These are phyloP conservation scores for Pelagophyceae sp. DNA, from an alignment of 352 stramenopile genomes.

Conservation along the genomic window DNA sequence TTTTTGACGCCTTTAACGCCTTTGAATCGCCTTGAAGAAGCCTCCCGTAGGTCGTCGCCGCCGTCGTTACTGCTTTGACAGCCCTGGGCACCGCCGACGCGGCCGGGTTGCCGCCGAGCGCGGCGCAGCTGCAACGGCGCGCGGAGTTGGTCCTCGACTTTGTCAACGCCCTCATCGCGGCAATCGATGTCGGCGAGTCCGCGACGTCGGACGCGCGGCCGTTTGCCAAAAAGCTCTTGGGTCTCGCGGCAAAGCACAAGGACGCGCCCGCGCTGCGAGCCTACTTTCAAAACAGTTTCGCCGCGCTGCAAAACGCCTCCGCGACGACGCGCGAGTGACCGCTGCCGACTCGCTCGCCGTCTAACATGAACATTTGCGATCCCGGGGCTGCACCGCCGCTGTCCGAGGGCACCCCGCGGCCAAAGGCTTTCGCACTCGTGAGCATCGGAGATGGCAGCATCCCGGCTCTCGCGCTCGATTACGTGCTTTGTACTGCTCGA, in stretches of 20 bases:
- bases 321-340: not conserved
- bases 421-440: too few relatives aligned
- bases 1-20: too few relatives aligned
- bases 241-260: conserved; percentile 7
- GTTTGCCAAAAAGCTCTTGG: not conserved
- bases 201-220: not conserved
- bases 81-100: not conserved
- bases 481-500: too few relatives aligned
- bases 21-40: not conserved
- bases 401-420: too few relatives aligned
- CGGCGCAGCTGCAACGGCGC: conserved; percentile 31
- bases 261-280: not conserved
- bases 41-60: conserved; percentile 51
- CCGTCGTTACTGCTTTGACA: conserved; percentile 28
- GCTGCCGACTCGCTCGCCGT: not conserved
- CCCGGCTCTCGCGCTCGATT: too few relatives aligned
- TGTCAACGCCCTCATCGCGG: conserved; percentile 46
- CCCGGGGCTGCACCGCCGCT: too few relatives aligned
- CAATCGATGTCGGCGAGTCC: conserved; percentile 26
- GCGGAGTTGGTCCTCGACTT: conserved; percentile 56
- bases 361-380: too few relatives aligned
- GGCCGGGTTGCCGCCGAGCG: not conserved
- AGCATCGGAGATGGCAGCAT: too few relatives aligned
- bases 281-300: conserved; percentile 7
- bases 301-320: not conserved